Evolutionary conservation across 257 asterid genomes (phyloP), one percentile per base, ranked within the genome.

Genomic region (Primulina huaijiensis): DNA sequence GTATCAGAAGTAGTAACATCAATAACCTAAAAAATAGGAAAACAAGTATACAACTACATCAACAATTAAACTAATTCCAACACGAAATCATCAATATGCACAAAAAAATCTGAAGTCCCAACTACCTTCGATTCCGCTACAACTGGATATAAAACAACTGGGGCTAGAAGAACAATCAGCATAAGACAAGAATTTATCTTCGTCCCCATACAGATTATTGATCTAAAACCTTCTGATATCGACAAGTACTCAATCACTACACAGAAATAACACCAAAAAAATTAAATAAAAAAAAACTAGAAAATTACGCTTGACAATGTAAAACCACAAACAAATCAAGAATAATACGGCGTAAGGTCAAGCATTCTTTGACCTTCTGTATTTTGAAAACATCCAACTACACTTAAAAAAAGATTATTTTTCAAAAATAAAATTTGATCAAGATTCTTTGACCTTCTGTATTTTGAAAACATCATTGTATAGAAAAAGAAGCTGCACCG

Each of bases 61-160:
- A 30, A 19, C 55, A 17, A 34, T 29, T n/a, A 25, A 6, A 35
- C 35, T n/a, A 25, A 46, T 56, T 60, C 23, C 10, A 70, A 30
- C 8, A 50, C 67, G 62, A 53, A 62, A n/a, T n/a, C 33, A 63
- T 25, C 12, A 64, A 33, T 43, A 67, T 68, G 72, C 21, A 37
- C 33, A 40, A 66, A 75, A 23, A 33, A 16, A 43, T 56, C 34
- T 37, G 43, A 16, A 64, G 21, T 4, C 2, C 8, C 0, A 17
- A 69, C 64, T 84, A 91, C 97, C 97, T 86, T 70, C 25, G 77
- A 73, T 76, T 84, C 90, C 70, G 83, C 85, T 2, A 70, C 58
- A 55, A 67, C 82, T 64, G 65, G 76, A 68, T 29, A 62, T 69
- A 77, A 35, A 70, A 75, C 20, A 65, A 82, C 65, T 12, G 89